Evolutionary conservation across 2,329 filamentous ascomycete species (phyloP).

Genomic region (Alternaria sp.): DNA sequence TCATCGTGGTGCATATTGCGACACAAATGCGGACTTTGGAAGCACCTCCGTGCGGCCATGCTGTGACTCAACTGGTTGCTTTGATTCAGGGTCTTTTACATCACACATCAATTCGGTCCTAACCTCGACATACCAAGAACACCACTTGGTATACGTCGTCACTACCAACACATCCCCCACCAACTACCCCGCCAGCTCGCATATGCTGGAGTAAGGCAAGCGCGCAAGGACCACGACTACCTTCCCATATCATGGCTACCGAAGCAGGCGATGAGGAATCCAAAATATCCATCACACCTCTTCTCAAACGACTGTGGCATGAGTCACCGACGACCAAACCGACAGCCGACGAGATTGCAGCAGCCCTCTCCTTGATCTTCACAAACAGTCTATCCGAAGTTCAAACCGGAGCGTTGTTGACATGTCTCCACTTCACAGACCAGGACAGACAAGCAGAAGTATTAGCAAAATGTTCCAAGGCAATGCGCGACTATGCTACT

Average conservation of each 20-base stretch:
- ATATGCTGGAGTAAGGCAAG: conserved; percentile 14
- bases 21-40: conserved; percentile 21
- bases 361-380: conserved; percentile 91
- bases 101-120: neutral
- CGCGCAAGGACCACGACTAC: conserved; percentile 6
- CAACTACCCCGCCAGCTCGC: conserved; percentile 19
- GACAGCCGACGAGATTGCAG: conserved; percentile 80
- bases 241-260: conserved; percentile 33
- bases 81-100: neutral
- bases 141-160: neutral
- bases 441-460: conserved; percentile 85
- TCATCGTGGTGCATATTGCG: conserved; percentile 14
- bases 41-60: conserved; percentile 21
- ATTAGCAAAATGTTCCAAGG: conserved; percentile 80
- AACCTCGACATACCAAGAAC: neutral
- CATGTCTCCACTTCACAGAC: conserved; percentile 88
- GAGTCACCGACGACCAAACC: conserved; percentile 53
- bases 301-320: conserved; percentile 76
- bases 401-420: conserved; percentile 85
- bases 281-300: conserved; percentile 67
- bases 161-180: conserved; percentile 5
- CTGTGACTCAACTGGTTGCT: conserved; percentile 35
- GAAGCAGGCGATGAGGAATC: conserved; percentile 26
- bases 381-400: conserved; percentile 87
- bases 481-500: conserved; percentile 82